These are phyloP conservation scores for Theobroma grandiflorum DNA, from an alignment of 441 rosid species.

Conservation along the genomic window DNA sequence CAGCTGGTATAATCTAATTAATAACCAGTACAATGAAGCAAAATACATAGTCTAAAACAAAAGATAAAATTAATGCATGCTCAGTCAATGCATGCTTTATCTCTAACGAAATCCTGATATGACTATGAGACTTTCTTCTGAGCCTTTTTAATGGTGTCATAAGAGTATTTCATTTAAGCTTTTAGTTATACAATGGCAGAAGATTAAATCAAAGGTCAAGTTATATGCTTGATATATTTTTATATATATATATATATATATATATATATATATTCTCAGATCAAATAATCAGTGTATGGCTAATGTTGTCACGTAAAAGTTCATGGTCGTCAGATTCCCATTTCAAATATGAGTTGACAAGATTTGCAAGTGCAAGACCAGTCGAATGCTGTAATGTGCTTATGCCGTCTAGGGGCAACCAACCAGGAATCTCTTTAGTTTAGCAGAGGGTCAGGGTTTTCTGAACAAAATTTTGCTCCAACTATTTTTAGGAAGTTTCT, in stretches of 20 bases:
- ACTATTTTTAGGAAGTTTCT: neutral
- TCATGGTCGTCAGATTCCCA: neutral
- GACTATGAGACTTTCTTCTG: too few species aligned
- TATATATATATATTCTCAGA: neutral
- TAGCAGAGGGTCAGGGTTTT: neutral
- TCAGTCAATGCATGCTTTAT: too few species aligned
- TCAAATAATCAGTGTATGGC: neutral
- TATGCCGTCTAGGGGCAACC: neutral
- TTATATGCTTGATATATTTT: neutral
- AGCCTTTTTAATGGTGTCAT: neutral
- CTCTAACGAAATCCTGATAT: too few species aligned
- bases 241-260: neutral
- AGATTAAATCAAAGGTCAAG: neutral
- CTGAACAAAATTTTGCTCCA: neutral
- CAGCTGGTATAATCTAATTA: too few species aligned
- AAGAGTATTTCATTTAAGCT: too few species aligned
- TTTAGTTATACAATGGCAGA: neutral
- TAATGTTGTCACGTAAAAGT: neutral
- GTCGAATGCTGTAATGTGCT: too few species aligned
- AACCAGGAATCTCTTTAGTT: neutral
- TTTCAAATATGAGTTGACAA: neutral
- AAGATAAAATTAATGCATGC: too few species aligned
- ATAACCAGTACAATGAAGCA: too few species aligned
- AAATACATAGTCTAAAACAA: too few species aligned
- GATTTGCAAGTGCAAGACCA: neutral